Evolutionary conservation across 2,329 filamentous ascomycete species (phyloP), one percentile per base, ranked within the genome.

Genomic region (Fusarium bulbicola): DNA sequence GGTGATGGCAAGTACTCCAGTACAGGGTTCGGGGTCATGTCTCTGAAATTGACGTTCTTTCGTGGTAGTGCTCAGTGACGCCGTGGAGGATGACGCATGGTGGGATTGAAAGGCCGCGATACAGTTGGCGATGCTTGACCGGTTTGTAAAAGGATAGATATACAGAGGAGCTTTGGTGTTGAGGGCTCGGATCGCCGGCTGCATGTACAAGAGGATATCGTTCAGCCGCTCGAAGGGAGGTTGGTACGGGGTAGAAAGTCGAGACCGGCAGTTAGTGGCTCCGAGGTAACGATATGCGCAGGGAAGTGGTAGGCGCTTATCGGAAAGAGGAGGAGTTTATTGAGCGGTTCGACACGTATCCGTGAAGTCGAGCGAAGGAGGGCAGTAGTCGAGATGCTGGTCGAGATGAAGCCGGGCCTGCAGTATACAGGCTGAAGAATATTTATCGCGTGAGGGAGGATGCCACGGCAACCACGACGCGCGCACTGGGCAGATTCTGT

Each of bases 1-100:
- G 2, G 8, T 5, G 7, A 10, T 0, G 43, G 18, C 0, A 12
- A 12, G 16, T 45, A 26, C 16, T 9, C 6, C 12, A 12, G 16
- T 14, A 20, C 5, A 26, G 42, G 11, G 43, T 20, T 45, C 7
- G 16, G 24, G 24, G 6, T 21, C 4, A 9, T 45, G 16, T 20
- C 12, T 26, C 43, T 26, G 5, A 8, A 4, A 1, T 0, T 26
- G 12, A 34, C 15, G 16, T 10, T 26, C 12, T 46, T 28, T 28
- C 5, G 24, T 10, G 8, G 2, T 20, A 1, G 12, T 7, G 16
- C 43, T 7, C 8, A 20, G 18, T 20, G 5, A 0, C 0, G 12
- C 2, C 12, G 8, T 28, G 9, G 24, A 20, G 1, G 5, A 10
- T 3, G 24, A 14, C 6, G 43, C 7, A 20, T 20, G 2, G 12